These are phyloP conservation scores for Austroboletus niveus DNA, from an alignment of 1,284 basidiomycete genomes.

Conservation along the genomic window DNA sequence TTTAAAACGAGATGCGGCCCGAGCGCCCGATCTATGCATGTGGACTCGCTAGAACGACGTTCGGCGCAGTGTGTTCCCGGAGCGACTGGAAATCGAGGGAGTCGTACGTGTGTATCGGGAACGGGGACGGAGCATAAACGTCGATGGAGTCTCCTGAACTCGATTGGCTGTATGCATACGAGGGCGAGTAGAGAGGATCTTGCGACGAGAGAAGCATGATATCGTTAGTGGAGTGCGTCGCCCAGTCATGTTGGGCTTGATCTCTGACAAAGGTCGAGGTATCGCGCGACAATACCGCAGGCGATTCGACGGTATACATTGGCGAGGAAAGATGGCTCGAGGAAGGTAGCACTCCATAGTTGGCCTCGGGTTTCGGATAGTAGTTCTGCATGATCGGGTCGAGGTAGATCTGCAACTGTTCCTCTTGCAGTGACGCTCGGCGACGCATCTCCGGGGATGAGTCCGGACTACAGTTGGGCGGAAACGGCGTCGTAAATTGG, in stretches of 20 bases:
- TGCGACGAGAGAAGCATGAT: constrained; percentile 19
- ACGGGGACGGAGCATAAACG: constrained; percentile 17
- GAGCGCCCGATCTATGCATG: constrained; percentile 14
- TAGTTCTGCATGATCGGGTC: constrained; percentile 22
- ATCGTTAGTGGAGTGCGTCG: constrained; percentile 12
- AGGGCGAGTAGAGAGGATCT: constrained; percentile 15
- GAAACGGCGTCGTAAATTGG: constrained; percentile 16
- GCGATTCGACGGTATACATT: constrained; percentile 21
- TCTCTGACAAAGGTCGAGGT: constrained; percentile 16
- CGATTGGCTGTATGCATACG: constrained; percentile 23
- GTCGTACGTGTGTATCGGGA: constrained; percentile 24
- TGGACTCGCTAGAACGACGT: constrained; percentile 14
- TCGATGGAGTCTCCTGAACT: constrained; percentile 20
- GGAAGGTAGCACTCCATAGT: constrained; percentile 14
- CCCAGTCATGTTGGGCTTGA: constrained; percentile 14
- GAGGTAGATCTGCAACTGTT: constrained; percentile 26
- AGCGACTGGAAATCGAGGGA: constrained; percentile 34
- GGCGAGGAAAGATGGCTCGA: constrained; percentile 14
- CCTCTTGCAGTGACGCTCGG: constrained; percentile 24
- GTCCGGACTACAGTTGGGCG: constrained; percentile 13
- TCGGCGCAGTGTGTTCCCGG: constrained; percentile 25
- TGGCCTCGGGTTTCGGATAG: constrained; percentile 17
- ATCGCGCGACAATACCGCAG: constrained; percentile 10
- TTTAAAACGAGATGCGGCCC: neutral
- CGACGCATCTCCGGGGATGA: constrained; percentile 14